Percentiles rank a stretch among this genome's conserved stretches.
These are phyloP conservation scores for Saccharomyces hybrid DNA, from an alignment of 1,139 yeast genomes.

Conservation along the genomic window DNA sequence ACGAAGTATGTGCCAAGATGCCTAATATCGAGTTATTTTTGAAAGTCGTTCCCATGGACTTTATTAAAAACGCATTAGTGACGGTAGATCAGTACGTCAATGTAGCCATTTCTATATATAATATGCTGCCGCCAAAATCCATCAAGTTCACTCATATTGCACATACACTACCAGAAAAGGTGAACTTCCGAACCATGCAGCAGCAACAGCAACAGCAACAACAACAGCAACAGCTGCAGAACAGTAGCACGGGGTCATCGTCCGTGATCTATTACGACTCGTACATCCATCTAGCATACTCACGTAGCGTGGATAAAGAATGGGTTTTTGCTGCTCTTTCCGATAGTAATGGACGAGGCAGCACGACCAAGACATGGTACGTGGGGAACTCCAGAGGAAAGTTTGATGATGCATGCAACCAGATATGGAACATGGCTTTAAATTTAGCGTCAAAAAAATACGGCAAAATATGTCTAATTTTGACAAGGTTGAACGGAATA, in stretches of 20 bases:
- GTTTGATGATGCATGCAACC: conserved; percentile 50
- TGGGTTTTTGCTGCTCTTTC: conserved; percentile 92
- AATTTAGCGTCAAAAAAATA: conserved; percentile 34
- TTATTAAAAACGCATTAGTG: conserved; percentile 37
- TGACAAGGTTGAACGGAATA: conserved; percentile 62
- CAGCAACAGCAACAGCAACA: not conserved
- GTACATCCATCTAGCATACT: conserved; percentile 78
- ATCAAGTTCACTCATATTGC: conserved; percentile 31
- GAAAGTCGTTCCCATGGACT: conserved; percentile 51
- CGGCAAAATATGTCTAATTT: conserved; percentile 56
- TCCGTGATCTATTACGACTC: conserved; percentile 53
- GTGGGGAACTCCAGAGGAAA: conserved; percentile 39
- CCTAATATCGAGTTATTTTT: conserved; percentile 41
- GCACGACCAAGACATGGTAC: conserved; percentile 62
- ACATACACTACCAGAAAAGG: conserved; percentile 31
- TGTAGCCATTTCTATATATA: conserved; percentile 58
- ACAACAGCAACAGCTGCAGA: not conserved
- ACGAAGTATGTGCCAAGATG: conserved; percentile 36
- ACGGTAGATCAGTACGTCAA: conserved; percentile 33
- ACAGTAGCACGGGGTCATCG: conserved; percentile 14
- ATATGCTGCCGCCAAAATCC: conserved; percentile 40
- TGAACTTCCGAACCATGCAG: conserved; percentile 48
- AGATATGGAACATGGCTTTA: conserved; percentile 50
- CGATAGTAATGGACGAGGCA: conserved; percentile 67
- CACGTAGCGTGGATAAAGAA: conserved; percentile 66